Evolutionary conservation across 1,139 yeast species (phyloP), one percentile per base, ranked within the genome.

Genomic region (Protomyces arabidopsidicola): DNA sequence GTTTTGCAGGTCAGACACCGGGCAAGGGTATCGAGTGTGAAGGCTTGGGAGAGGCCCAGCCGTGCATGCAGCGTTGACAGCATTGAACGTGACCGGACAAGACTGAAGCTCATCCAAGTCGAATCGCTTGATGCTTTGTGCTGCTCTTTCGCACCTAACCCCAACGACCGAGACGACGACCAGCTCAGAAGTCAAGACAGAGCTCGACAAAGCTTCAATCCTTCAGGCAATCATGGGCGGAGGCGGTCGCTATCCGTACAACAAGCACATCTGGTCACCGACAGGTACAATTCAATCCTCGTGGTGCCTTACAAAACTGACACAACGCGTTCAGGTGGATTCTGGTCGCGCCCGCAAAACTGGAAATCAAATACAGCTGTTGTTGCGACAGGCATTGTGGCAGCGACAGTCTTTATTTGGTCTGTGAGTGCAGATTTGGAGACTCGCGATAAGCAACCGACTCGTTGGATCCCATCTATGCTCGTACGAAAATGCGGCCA

Each of bases 1-100:
- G 72, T 74, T 72, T 77, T 74, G 77, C 87, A 83, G 35, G 86
- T 87, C 69, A 93, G 81, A 61, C 95, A 84, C 71, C 91, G 87
- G 0, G 96, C 91, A 68, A 93, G 79, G 1, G 95, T 85, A 24
- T 90, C 80, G 64, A 81, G 79, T 67, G 84, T 75, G 71, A 83
- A 87, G 12, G 76, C 71, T 35, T 77, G 70, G 6, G 62, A 55
- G 93, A 88, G 77, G 18, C 63, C 65, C 64, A 93, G 78, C 74
- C 98, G 84, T 22, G 88, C 79, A 73, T 89, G 97, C 68, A 93
- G 80, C 27, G 86, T 82, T 1, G 97, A 88, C 18, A 89, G 84
- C 72, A 83, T 76, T 4, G 42, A 2, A 1, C 8, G 31, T 27
- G 31, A 27, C 8, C 8, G 31, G 31, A 27, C 31, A 27, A 27